These are phyloP conservation scores for Penicillium sclerotiorum DNA, from an alignment of 2,329 filamentous ascomycete species.

Conservation along the genomic window DNA sequence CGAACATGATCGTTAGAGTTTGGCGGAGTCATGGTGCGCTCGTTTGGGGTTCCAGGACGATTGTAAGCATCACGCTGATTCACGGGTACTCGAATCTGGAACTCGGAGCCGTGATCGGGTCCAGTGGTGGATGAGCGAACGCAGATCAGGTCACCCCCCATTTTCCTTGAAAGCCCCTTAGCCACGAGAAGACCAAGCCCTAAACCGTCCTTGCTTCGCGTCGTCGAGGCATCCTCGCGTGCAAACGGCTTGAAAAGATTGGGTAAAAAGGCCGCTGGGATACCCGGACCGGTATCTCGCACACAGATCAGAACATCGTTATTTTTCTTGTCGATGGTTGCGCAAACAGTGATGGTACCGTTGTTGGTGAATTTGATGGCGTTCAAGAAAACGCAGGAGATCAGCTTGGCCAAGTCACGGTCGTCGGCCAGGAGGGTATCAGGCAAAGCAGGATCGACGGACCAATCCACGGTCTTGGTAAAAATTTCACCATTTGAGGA, in stretches of 20 bases:
- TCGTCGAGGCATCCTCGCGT: conserved; percentile 68
- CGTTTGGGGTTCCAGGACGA: conserved; percentile 53
- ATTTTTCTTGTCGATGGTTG: conserved; percentile 53
- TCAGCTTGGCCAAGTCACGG: conserved; percentile 64
- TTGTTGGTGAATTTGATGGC: conserved; percentile 72
- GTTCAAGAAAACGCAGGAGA: conserved; percentile 66
- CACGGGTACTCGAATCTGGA: conserved; percentile 67
- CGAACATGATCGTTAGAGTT: conserved; percentile 23
- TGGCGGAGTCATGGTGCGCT: conserved; percentile 42
- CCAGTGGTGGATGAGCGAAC: conserved; percentile 65
- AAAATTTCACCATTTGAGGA: conserved; percentile 49
- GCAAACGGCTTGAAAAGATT: conserved; percentile 72
- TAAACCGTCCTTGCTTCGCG: conserved; percentile 67
- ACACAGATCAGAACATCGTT: conserved; percentile 64
- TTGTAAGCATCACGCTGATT: conserved; percentile 50
- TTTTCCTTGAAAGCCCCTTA: conserved; percentile 68
- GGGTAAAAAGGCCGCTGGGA: conserved; percentile 66
- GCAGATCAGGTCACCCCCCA: conserved; percentile 69
- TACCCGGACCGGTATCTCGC: conserved; percentile 68
- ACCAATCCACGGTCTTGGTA: conserved; percentile 51
- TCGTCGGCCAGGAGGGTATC: conserved; percentile 59
- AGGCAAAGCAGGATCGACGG: conserved; percentile 50
- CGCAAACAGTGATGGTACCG: conserved; percentile 61
- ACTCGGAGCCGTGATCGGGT: conserved; percentile 65
- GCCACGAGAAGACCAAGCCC: conserved; percentile 72